These are phyloP conservation scores for Pulicaria dysenterica DNA, from an alignment of 129 eudicot genomes.

Conservation along the genomic window DNA sequence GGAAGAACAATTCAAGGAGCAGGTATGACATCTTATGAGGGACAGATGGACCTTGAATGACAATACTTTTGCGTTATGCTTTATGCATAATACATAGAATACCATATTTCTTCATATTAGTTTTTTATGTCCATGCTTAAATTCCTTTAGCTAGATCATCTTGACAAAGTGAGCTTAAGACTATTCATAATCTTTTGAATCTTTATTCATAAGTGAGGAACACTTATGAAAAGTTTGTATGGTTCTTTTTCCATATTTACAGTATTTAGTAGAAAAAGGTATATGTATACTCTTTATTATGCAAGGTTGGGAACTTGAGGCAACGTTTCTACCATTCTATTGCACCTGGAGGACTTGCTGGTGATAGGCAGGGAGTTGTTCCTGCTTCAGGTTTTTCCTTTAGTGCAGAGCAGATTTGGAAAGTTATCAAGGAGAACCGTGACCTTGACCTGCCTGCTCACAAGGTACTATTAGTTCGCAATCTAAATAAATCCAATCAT, in stretches of 20 bases:
- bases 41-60: background rate
- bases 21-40: slow-evolving; percentile 42
- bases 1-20: slow-evolving; percentile 91
- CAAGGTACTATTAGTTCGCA: slow-evolving; percentile 49
- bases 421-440: slow-evolving; percentile 82
- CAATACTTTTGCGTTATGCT: no score
- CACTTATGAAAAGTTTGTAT: background rate
- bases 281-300: slow-evolving; percentile 4
- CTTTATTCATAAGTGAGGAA: background rate
- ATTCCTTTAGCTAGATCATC: slow-evolving; percentile 5
- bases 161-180: background rate
- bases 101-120: slow-evolving; percentile 10
- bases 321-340: slow-evolving; percentile 59
- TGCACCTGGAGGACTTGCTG: slow-evolving; percentile 77
- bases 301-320: slow-evolving; percentile 59
- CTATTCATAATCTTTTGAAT: background rate
- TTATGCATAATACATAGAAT: background rate
- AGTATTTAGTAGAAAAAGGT: background rate
- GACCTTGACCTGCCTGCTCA: slow-evolving; percentile 97
- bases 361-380: slow-evolving; percentile 68
- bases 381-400: slow-evolving; percentile 77
- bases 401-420: slow-evolving; percentile 89
- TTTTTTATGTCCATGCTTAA: background rate
- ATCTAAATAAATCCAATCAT: background rate
- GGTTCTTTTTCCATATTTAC: background rate